Evolutionary conservation across 2,329 filamentous ascomycete species (phyloP).

Genomic region (Colletotrichum sp.): DNA sequence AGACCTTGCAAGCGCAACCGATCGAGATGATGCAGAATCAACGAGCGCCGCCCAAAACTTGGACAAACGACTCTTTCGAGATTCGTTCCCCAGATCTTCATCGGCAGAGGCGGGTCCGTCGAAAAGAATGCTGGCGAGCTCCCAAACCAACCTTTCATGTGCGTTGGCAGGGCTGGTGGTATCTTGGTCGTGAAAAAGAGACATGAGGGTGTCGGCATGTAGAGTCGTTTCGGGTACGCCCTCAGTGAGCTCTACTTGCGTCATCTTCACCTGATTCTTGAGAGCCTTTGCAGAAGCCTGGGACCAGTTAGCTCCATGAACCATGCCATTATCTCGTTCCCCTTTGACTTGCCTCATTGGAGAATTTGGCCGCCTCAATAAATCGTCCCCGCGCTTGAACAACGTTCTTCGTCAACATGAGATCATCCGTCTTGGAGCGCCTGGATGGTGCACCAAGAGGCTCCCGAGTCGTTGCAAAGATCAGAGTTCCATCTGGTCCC

Average conservation of each 20-base stretch:
- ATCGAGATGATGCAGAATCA: constrained; percentile 59
- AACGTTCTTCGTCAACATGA: constrained; percentile 59
- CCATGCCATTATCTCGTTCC: background rate
- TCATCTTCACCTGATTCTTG: constrained; percentile 58
- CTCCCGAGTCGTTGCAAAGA: constrained; percentile 53
- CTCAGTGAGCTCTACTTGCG: constrained; percentile 57
- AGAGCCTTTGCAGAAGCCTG: constrained; percentile 63
- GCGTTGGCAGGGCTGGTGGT: constrained; percentile 48
- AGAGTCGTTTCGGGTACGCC: constrained; percentile 66
- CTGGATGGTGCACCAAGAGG: constrained; percentile 1
- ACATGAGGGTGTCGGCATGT: constrained; percentile 36
- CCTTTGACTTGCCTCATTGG: constrained; percentile 51
- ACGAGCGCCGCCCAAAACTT: constrained; percentile 71
- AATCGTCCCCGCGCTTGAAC: constrained; percentile 70
- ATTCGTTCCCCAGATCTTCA: constrained; percentile 40
- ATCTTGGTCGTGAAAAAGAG: constrained; percentile 46
- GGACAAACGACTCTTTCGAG: constrained; percentile 69
- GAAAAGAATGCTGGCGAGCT: constrained; percentile 85
- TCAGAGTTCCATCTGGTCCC: constrained; percentile 74
- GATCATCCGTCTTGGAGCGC: constrained; percentile 48
- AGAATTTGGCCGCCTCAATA: constrained; percentile 68
- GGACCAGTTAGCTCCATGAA: constrained; percentile 23
- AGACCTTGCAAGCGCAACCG: constrained; percentile 63
- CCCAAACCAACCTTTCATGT: constrained; percentile 82
- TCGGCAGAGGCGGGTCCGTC: constrained; percentile 63